These are phyloP conservation scores for Wallacemonas collosoma DNA, from an alignment of 208 protist genomes.

Conservation along the genomic window DNA sequence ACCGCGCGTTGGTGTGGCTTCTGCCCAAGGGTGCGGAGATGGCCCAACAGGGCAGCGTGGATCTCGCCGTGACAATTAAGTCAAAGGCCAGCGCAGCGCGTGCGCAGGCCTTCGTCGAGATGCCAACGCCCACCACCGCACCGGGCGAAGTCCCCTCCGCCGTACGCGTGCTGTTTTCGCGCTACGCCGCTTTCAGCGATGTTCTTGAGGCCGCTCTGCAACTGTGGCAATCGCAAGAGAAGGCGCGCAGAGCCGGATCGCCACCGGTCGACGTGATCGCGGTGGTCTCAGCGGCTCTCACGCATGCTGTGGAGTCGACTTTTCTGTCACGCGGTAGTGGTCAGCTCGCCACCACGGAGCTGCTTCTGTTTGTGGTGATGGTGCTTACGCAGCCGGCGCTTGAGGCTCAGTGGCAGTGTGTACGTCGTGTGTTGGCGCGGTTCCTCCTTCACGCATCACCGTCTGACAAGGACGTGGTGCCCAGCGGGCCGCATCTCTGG, in stretches of 20 bases:
- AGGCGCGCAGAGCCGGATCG: background rate
- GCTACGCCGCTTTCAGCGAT: constrained; percentile 1
- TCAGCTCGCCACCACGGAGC: constrained; percentile 37
- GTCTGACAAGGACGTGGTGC: no score
- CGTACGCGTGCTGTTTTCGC: constrained; percentile 3
- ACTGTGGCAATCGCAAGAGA: constrained; percentile 2
- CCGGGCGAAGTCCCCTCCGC: background rate
- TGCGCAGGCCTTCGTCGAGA: constrained; percentile 12
- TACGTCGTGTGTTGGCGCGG: background rate
- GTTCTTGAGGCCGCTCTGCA: constrained; percentile 19
- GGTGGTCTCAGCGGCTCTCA: background rate
- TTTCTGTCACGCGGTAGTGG: constrained; percentile 9
- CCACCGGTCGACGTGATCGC: background rate
- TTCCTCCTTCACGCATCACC: background rate
- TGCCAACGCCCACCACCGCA: background rate
- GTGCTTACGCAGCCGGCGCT: constrained; percentile 20
- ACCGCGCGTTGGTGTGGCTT: constrained; percentile 31
- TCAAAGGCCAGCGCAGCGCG: constrained; percentile 18
- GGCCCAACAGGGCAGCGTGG: constrained; percentile 24
- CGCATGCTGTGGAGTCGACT: constrained; percentile 1
- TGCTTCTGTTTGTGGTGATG: constrained; percentile 58
- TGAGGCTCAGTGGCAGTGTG: constrained; percentile 11
- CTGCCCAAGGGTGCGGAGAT: constrained; percentile 21
- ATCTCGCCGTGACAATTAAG: constrained; percentile 42
- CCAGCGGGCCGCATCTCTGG: background rate